Evolutionary conservation across 352 stramenopile genomes (phyloP).

Genomic region (Halophytophthora batemanensis): DNA sequence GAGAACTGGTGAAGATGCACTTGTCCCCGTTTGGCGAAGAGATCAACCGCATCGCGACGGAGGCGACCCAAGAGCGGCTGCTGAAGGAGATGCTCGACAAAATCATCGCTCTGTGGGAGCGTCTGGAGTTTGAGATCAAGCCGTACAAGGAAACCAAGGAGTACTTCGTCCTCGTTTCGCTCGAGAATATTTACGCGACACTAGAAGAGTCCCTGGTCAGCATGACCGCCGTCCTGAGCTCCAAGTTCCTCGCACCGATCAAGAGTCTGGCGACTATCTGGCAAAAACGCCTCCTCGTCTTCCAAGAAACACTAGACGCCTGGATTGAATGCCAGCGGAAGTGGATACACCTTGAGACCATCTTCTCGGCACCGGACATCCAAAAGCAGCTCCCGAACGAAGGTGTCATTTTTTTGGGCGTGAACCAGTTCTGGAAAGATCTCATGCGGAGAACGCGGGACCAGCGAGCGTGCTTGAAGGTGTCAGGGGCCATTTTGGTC

Average conservation of each 20-base stretch:
- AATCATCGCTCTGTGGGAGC: constrained; percentile 78
- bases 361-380: constrained; percentile 81
- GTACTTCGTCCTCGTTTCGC: constrained; percentile 75
- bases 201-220: constrained; percentile 90
- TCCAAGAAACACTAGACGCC: constrained; percentile 81
- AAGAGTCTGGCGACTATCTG: constrained; percentile 63
- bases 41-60: constrained; percentile 82
- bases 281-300: constrained; percentile 62
- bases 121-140: constrained; percentile 86
- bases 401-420: constrained; percentile 44
- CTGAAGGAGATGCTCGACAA: constrained; percentile 91
- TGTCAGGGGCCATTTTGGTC: constrained; percentile 46
- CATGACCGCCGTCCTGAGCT: constrained; percentile 88
- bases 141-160: constrained; percentile 90
- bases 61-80: constrained; percentile 82
- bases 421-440: constrained; percentile 84
- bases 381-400: constrained; percentile 80
- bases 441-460: constrained; percentile 65
- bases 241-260: constrained; percentile 84
- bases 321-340: constrained; percentile 81
- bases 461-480: constrained; percentile 63
- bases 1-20: constrained; percentile 77
- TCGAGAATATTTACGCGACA: constrained; percentile 73
- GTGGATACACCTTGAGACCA: constrained; percentile 81
- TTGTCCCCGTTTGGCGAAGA: constrained; percentile 67